These are phyloP conservation scores for Colletotrichum sp. DNA, from an alignment of 2,329 filamentous ascomycete genomes.

Conservation along the genomic window DNA sequence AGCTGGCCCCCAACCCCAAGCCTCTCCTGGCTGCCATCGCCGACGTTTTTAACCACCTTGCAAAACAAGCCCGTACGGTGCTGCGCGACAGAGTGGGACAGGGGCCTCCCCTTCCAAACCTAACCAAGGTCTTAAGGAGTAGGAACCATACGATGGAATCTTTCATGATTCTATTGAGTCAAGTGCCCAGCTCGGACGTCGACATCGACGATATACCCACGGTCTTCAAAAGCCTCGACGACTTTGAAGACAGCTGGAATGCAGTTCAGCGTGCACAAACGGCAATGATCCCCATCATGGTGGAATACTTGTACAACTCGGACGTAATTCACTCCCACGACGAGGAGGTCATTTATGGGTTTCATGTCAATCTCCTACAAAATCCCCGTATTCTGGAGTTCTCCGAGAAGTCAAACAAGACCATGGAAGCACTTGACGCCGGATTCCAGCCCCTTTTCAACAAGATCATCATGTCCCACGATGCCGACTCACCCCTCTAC, in stretches of 20 bases:
- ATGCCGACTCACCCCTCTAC: constrained; percentile 29
- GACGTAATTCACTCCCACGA: constrained; percentile 8
- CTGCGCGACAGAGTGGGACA: constrained; percentile 25
- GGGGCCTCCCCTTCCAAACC: constrained; percentile 26
- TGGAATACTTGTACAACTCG: constrained; percentile 21
- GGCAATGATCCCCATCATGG: constrained; percentile 22
- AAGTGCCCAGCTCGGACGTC: constrained; percentile 16
- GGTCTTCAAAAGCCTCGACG: constrained; percentile 25
- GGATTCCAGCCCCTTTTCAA: constrained; percentile 39
- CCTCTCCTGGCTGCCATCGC: constrained; percentile 27
- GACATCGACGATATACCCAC: constrained; percentile 21
- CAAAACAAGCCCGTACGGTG: constrained; percentile 26
- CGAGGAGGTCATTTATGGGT: constrained; percentile 14
- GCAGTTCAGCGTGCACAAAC: constrained; percentile 16
- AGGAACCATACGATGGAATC: constrained; percentile 29
- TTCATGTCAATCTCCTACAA: constrained; percentile 19
- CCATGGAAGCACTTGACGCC: constrained; percentile 24
- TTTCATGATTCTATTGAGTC: constrained; percentile 28
- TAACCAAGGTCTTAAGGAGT: constrained; percentile 21
- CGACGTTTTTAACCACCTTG: constrained; percentile 26
- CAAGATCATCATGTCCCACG: constrained; percentile 26
- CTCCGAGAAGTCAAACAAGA: constrained; percentile 10
- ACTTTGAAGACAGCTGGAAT: constrained; percentile 28
- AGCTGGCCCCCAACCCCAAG: constrained; percentile 27
- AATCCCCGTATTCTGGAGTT: constrained; percentile 23